Evolutionary conservation across 2,329 filamentous ascomycete genomes (phyloP).

Genomic region (Aspergillus ochraceoroseus): DNA sequence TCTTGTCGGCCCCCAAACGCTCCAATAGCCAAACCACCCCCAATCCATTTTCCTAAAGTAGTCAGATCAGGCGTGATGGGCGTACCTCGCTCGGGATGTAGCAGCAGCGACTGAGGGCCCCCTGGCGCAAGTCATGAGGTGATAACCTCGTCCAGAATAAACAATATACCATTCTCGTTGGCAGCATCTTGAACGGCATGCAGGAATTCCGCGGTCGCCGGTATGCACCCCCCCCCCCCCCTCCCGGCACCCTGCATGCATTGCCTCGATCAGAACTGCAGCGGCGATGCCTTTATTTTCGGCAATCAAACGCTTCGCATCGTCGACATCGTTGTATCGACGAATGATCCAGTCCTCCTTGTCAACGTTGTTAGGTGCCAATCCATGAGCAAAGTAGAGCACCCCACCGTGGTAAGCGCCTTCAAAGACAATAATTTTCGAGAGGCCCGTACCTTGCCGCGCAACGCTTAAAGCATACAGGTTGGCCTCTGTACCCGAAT

Average conservation of each 20-base stretch:
- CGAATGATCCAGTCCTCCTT: slow-evolving; percentile 55
- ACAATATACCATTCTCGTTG: slow-evolving; percentile 49
- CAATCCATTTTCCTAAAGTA: slow-evolving; percentile 63
- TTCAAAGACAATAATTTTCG: slow-evolving; percentile 28
- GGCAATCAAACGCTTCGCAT: slow-evolving; percentile 39
- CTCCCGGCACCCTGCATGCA: slow-evolving; percentile 10
- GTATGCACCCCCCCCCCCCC: slow-evolving; percentile 8
- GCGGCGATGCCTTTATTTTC: slow-evolving; percentile 46
- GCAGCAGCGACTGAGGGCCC: slow-evolving; percentile 44
- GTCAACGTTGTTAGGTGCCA: slow-evolving; percentile 42
- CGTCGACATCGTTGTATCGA: slow-evolving; percentile 56
- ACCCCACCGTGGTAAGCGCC: slow-evolving; percentile 48
- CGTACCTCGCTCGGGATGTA: slow-evolving; percentile 22
- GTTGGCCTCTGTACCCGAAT: slow-evolving; percentile 63
- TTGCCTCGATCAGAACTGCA: slow-evolving; percentile 32
- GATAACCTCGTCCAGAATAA: slow-evolving; percentile 70
- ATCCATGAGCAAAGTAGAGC: slow-evolving; percentile 41
- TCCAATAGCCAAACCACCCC: slow-evolving; percentile 62
- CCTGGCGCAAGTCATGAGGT: slow-evolving; percentile 55
- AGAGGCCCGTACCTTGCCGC: slow-evolving; percentile 45
- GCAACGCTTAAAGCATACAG: slow-evolving; percentile 56
- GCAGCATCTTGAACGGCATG: slow-evolving; percentile 41
- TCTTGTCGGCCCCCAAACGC: slow-evolving; percentile 59
- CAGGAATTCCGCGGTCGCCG: slow-evolving; percentile 30
- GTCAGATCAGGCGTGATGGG: slow-evolving; percentile 56